Evolutionary conservation across 805 yeast species (phyloP).

Genomic region (Starmerella apis): DNA sequence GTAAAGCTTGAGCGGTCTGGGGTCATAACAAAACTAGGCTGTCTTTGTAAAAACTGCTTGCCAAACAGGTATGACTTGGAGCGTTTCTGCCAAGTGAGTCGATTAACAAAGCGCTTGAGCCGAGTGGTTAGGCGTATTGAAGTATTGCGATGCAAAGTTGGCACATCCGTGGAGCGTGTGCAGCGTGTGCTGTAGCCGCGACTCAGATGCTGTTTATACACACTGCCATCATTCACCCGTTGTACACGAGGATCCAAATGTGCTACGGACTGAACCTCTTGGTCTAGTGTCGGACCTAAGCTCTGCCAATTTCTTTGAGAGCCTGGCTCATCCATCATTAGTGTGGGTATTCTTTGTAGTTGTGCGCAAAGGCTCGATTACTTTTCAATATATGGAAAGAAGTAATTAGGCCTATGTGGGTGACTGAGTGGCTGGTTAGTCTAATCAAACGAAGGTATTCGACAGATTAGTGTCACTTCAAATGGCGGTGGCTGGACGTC

Average conservation of each 20-base stretch:
- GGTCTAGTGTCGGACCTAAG: conserved; percentile 13
- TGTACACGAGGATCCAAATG: conserved; percentile 10
- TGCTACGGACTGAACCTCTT: conserved; percentile 10
- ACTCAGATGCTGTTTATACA: background rate
- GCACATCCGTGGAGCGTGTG: background rate
- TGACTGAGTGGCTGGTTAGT: background rate
- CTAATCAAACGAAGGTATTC: background rate
- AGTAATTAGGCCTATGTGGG: background rate
- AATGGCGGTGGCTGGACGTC: background rate
- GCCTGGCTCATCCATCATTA: background rate
- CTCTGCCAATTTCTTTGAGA: conserved; percentile 13
- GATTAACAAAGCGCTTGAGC: conserved; percentile 11
- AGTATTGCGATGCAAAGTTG: conserved; percentile 14
- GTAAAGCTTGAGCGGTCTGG: conserved; percentile 21
- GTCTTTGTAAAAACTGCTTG: conserved; percentile 15
- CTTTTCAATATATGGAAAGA: background rate
- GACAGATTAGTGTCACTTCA: background rate
- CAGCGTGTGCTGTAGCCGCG: conserved; percentile 4
- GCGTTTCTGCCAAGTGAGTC: conserved; percentile 16
- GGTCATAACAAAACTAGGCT: conserved; percentile 23
- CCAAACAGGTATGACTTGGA: conserved; percentile 15
- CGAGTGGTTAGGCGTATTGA: conserved; percentile 14
- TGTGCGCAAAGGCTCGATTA: background rate
- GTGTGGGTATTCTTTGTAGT: background rate
- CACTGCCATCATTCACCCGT: background rate